Evolutionary conservation across 169 alveolate species (phyloP).

Genomic region (Plasmodium gaboni): DNA sequence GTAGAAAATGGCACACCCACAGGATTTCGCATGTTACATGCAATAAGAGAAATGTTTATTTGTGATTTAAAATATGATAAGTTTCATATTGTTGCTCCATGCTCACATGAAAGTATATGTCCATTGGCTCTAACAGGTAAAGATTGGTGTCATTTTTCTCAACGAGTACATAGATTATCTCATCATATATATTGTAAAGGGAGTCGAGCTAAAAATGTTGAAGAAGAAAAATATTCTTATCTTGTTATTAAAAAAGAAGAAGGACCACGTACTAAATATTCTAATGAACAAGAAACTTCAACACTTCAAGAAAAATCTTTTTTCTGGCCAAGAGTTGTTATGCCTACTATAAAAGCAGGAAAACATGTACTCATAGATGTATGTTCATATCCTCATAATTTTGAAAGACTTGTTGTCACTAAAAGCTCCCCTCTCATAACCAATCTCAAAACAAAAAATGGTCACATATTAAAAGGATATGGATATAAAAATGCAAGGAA

Average conservation of each 20-base stretch:
- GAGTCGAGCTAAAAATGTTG: slow-evolving; percentile 82
- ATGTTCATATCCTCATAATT: slow-evolving; percentile 85
- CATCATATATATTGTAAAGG: slow-evolving; percentile 90
- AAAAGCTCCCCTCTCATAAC: slow-evolving; percentile 84
- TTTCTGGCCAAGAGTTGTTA: slow-evolving; percentile 92
- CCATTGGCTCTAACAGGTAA: slow-evolving; percentile 91
- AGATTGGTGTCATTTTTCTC: slow-evolving; percentile 94
- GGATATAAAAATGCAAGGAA: slow-evolving; percentile 83
- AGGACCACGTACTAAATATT: slow-evolving; percentile 80
- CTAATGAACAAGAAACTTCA: slow-evolving; percentile 78
- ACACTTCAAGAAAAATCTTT: slow-evolving; percentile 85
- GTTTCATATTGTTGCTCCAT: slow-evolving; percentile 90
- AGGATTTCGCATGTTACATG: slow-evolving; percentile 91
- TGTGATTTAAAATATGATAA: slow-evolving; percentile 82
- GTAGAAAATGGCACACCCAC: slow-evolving; percentile 93
- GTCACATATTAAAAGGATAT: slow-evolving; percentile 48
- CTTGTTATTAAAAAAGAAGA: slow-evolving; percentile 85
- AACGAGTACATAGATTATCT: slow-evolving; percentile 87
- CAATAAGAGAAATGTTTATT: slow-evolving; percentile 90
- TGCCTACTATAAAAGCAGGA: slow-evolving; percentile 90
- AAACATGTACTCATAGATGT: slow-evolving; percentile 89
- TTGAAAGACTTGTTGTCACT: slow-evolving; percentile 85
- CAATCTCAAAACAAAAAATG: slow-evolving; percentile 78
- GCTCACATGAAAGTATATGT: slow-evolving; percentile 93
- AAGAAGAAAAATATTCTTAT: slow-evolving; percentile 88